Conservation (phyloP, 768 basidiomycete species). For the Clitopilus hobsonii region DNA sequence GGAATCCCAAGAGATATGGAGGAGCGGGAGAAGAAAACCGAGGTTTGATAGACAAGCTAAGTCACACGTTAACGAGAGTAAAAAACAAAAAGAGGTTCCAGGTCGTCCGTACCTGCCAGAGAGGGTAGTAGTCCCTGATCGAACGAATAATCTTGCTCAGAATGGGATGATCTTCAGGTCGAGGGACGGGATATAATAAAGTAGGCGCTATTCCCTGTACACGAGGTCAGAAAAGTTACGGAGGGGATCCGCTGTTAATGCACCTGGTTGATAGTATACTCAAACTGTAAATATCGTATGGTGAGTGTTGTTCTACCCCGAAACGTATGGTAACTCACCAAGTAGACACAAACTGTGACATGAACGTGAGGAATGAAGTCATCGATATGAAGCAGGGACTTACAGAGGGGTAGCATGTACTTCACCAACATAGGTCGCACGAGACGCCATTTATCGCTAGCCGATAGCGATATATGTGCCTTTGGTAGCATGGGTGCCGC, state of each 20-base stretch:
- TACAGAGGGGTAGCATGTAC: constrained; percentile 94
- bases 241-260: neutral
- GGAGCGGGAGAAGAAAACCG: constrained; percentile 91
- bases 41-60: constrained; percentile 82
- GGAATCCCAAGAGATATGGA: constrained; percentile 83
- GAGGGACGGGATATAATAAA: constrained; percentile 69
- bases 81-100: no score
- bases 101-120: constrained; percentile 64
- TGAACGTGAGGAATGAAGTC: no score
- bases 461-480: constrained; percentile 48
- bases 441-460: constrained; percentile 74
- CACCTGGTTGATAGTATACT: constrained; percentile 10
- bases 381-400: constrained; percentile 31
- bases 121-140: constrained; percentile 77
- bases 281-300: constrained; percentile 2
- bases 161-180: constrained; percentile 38
- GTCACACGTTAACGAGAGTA: no score
- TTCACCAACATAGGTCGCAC: constrained; percentile 72
- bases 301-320: neutral
- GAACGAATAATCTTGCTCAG: constrained; percentile 66
- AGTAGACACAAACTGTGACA: constrained; percentile 36
- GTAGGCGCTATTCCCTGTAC: constrained; percentile 72
- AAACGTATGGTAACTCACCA: constrained; percentile 1
- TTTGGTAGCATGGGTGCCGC: constrained; percentile 30
- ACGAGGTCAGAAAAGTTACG: neutral